Percentiles rank a stretch among this genome's conserved stretches.
These are phyloP conservation scores for Paraconiothyrium sp. DNA, from an alignment of 2,329 filamentous ascomycete genomes.

Conservation along the genomic window DNA sequence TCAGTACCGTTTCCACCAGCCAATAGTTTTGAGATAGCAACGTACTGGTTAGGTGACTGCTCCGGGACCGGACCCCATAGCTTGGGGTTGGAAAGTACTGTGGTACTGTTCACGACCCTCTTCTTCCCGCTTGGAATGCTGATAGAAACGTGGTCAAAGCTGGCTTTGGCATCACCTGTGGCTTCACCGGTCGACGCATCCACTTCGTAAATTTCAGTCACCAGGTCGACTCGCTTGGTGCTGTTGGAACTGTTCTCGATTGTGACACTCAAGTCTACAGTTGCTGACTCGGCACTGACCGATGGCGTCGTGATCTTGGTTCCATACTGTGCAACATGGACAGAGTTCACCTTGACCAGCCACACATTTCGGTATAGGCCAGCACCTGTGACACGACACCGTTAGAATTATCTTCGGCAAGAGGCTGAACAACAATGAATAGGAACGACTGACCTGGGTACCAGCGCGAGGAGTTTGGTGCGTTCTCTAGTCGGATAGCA, in stretches of 20 bases:
- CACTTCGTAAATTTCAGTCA: slow-evolving; percentile 53
- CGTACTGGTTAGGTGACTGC: slow-evolving; percentile 60
- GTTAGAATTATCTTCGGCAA: neutral
- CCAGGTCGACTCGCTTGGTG: slow-evolving; percentile 49
- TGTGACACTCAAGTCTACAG: slow-evolving; percentile 55
- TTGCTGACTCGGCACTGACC: slow-evolving; percentile 58
- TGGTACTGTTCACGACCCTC: slow-evolving; percentile 48
- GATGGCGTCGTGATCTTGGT: slow-evolving; percentile 59
- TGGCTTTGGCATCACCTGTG: slow-evolving; percentile 40
- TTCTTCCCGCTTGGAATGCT: slow-evolving; percentile 45
- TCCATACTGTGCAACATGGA: slow-evolving; percentile 60
- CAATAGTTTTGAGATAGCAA: slow-evolving; percentile 56
- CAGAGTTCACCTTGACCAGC: slow-evolving; percentile 59
- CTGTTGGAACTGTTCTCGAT: slow-evolving; percentile 57
- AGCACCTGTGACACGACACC: slow-evolving; percentile 39
- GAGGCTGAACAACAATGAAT: neutral
- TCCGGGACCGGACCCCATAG: slow-evolving; percentile 61
- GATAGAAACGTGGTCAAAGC: slow-evolving; percentile 40
- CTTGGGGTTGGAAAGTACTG: slow-evolving; percentile 50
- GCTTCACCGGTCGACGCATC: slow-evolving; percentile 44
- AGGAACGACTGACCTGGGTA: slow-evolving; percentile 54
- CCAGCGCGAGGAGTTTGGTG: slow-evolving; percentile 60
- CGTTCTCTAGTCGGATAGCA: slow-evolving; percentile 63
- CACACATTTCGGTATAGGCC: slow-evolving; percentile 66
- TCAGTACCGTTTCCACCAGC: slow-evolving; percentile 22